Base-by-base conservation (phyloP, 2,329 filamentous ascomycete species). In the Geosmithia morbida region DNA sequence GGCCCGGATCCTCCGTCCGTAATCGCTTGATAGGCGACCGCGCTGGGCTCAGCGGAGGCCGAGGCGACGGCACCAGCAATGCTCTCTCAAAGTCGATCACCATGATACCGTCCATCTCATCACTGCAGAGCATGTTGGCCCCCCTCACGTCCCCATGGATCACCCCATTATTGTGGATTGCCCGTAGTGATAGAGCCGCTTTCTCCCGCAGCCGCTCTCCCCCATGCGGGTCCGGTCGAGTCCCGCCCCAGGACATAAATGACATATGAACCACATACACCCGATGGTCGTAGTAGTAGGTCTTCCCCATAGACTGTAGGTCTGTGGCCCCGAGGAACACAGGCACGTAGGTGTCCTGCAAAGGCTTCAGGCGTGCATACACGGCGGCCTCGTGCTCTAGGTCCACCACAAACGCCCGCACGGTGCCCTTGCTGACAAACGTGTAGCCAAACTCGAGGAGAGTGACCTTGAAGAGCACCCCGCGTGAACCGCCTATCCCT, bases 361-460 rank as follows among this genome's bases (percentile, higher is more conserved):
- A 43, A 10, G 54, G 45, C 43, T 49, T 17, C 0, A 68, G 56
- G 16, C 56, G 57, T 11, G 53, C 11, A 49, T 70, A 70, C 1
- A 69, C 55, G 1, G 43, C 44, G 3, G 56, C 58, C 52, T 69
- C 61, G 41, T 66, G 55, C 49, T 61, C 40, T 7, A 68, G 61
- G 49, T 63, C 56, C 5, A 41, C 13, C 29, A 62, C 50, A 18
- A 64, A 65, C 17, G 50, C 57, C 19, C 16, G 29, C 2, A 64
- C 55, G 1, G 60, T 69, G 20, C 62, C 62, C 52, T 73, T 72
- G 45, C 59, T 55, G 26, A 66, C 55, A 43, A 72, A 64, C 2
- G 61, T 68, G 55, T 71, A 72, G 50, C 66, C 61, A 50, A 69
- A 61, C 2, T 50, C 55, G 20, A 63, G 52, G 41, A 72, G 57